Evolutionary conservation across 495 filamentous ascomycete species (phyloP).

Genomic region (Alectoria sarmentosa): DNA sequence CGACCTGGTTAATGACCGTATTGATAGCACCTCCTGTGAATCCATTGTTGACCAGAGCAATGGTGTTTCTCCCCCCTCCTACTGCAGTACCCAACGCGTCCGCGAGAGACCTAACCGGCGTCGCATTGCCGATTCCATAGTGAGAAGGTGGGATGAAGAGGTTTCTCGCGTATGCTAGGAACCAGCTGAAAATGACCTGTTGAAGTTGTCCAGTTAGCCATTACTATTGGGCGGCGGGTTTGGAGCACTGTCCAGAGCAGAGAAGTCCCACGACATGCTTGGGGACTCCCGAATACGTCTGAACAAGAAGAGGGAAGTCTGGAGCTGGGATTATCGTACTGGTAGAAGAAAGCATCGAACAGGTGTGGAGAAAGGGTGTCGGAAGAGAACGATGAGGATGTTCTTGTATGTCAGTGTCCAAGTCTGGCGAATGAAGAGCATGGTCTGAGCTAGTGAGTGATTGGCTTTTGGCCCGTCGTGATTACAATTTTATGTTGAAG

Average conservation of each 20-base stretch:
- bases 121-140: constrained; percentile 57
- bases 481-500: not conserved
- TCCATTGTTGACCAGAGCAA: constrained; percentile 79
- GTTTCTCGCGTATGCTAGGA: constrained; percentile 61
- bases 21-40: constrained; percentile 63
- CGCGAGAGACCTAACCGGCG: constrained; percentile 51
- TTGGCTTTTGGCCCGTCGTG: not conserved
- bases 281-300: not conserved
- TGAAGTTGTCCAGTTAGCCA: not conserved
- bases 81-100: constrained; percentile 44
- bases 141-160: constrained; percentile 58
- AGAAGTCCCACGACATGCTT: not conserved
- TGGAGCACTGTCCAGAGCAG: not conserved
- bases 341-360: constrained; percentile 65
- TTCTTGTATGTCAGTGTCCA: constrained; percentile 71
- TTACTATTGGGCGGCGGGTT: not conserved
- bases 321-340: not conserved
- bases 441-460: constrained; percentile 22
- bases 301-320: not conserved
- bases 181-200: constrained; percentile 54
- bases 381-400: constrained; percentile 57
- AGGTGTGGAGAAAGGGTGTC: constrained; percentile 56
- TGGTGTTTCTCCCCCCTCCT: constrained; percentile 48
- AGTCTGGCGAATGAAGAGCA: constrained; percentile 58
- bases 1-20: constrained; percentile 56